Base-by-base conservation (phyloP, 345 rosid species). In the Sisymbrium irio region DNA sequence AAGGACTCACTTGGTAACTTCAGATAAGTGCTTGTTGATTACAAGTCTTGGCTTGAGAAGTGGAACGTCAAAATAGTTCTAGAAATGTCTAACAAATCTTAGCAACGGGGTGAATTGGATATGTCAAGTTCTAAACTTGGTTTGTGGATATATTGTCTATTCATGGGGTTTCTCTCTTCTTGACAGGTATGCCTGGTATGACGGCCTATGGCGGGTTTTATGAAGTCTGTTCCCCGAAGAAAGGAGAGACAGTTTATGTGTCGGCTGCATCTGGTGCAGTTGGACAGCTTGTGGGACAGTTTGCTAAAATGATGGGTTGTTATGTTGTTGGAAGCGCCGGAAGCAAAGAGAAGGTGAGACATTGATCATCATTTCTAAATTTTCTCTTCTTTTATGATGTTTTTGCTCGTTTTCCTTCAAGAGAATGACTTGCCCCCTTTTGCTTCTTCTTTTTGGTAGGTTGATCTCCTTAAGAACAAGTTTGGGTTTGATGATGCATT, bases 401-500 rank as follows among this genome's bases (percentile, higher is more conserved):
- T n/a, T n/a, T 42, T 13, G 7, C 20, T 60, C 30, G 14, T 17
- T 45, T 14, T 18, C 6, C 42, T 33, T 37, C 18, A 54, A 42
- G 73, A 49, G 41, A 14, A 19, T 67, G 55, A 66, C 18, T 67
- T 39, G 30, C 42, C 67, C 42, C 67, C 36, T 36, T 47, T 58
- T 49, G 27, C 57, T 58, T 54, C 3, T 46, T 28, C 28, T 35
- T 20, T 46, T 27, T 10, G 8, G 14, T 36, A 90, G 90, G 94
- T 90, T 65, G 86, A 87, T 50, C 75, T 90, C 25, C 75, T 88
- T 37, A 87, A 76, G 83, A 80, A 47, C 57, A 87, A 84, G 80
- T 79, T 90, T 47, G 89, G 94, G 45, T 88, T 88, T 73, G 83
- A 90, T 65, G 92, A 79, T 25, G 92, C 92, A 75, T 87, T 88